These are phyloP conservation scores for Lecanicillium sp. DNA, from an alignment of 2,329 filamentous ascomycete species.

Conservation along the genomic window DNA sequence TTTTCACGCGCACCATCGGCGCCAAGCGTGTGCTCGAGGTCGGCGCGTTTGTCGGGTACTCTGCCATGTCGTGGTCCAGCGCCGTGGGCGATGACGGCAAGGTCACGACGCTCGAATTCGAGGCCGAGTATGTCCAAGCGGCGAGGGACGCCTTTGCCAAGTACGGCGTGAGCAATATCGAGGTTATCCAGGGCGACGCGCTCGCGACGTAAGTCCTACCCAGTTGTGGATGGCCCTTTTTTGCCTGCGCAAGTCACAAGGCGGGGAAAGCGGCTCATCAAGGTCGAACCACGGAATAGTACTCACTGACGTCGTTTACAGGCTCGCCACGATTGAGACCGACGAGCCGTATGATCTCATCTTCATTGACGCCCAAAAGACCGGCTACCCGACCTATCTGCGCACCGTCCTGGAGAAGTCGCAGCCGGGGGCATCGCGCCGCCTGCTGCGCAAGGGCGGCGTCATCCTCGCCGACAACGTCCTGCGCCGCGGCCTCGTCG, in stretches of 20 bases:
- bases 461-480: slow-evolving; percentile 51
- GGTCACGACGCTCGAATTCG: slow-evolving; percentile 40
- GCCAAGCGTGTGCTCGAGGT: slow-evolving; percentile 37
- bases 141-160: slow-evolving; percentile 34
- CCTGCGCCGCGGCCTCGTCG: slow-evolving; percentile 43
- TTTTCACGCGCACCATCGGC: slow-evolving; percentile 30
- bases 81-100: slow-evolving; percentile 33
- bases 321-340: slow-evolving; percentile 28
- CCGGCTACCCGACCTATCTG: slow-evolving; percentile 44
- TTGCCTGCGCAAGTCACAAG: background rate
- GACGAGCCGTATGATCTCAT: slow-evolving; percentile 45
- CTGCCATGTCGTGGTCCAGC: slow-evolving; percentile 35
- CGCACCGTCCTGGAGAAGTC: slow-evolving; percentile 39
- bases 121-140: slow-evolving; percentile 35
- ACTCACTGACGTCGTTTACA: slow-evolving; percentile 12
- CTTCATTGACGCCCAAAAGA: slow-evolving; percentile 50
- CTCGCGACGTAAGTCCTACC: slow-evolving; percentile 35
- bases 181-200: slow-evolving; percentile 42
- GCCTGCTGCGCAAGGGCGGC: slow-evolving; percentile 43
- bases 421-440: slow-evolving; percentile 27
- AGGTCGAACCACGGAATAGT: background rate
- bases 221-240: background rate
- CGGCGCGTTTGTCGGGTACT: slow-evolving; percentile 38
- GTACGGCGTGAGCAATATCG: slow-evolving; percentile 36
- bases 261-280: background rate